Base-by-base conservation (phyloP, 169 alveolate genomes). In the Sarcocystis neurona region DNA sequence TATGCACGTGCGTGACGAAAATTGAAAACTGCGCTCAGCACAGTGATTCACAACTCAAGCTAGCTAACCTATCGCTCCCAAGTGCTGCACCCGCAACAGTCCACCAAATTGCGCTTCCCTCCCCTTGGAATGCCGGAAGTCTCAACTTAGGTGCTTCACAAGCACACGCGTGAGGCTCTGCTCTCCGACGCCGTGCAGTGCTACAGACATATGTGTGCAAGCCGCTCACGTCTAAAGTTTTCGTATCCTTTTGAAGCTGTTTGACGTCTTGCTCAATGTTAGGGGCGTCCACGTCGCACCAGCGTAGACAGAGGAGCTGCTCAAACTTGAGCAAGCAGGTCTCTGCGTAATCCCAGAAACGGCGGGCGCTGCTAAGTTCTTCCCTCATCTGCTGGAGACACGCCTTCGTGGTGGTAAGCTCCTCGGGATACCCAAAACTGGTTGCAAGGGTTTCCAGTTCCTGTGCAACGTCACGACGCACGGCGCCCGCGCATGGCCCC, bases 261-360 rank as follows among this genome's bases (percentile, higher is more conserved):
- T 97, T 97, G 74, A 95, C 94, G 63, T 96, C 97, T 89, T 97
- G 98, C 95, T 97, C 98, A 97, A 96, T 96, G 56, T 94, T 96
- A 63, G 90, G 93, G 39, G 98, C 96, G 80, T 93, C 92, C 60
- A 97, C 94, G 27, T 94, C 95, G 50, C 94, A 93, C 98, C 98
- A 96, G 66, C 95, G 89, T 41, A 95, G 88, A 48, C 89, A 95
- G 94, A 95, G 90, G 92, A 94, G 96, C 50, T 89, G 92, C 78
- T 94, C 97, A 63, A 97, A 94, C 68, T 84, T 85, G 47, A 92
- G 90, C 75, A 95, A 92, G 75, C 96, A 92, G 68, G 92, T 94
- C 48, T 95, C 94, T 66, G 94, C 96, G 74, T 96, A 96, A 50
- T 94, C 93, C 98, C 99, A 97, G 85, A 97, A 95, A 66, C 93